Base-by-base conservation (phyloP, 495 filamentous ascomycete species). In the Trichoderma orchidacearum region DNA sequence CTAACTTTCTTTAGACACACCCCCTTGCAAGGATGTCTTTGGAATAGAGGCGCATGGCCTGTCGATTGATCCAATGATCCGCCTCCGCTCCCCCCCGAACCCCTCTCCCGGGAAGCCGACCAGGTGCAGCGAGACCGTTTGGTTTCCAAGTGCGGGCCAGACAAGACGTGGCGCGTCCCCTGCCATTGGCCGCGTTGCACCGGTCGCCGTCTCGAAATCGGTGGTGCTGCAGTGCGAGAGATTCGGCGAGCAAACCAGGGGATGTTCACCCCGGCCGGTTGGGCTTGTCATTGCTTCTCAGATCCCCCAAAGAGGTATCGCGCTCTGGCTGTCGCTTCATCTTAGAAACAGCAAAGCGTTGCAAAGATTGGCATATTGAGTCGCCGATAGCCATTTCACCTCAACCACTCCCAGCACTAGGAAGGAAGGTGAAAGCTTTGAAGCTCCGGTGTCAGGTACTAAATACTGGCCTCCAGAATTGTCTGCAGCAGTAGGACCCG, bases 161-260 rank as follows among this genome's bases (percentile, higher is more conserved):
- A 0, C 18, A 48, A 48, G 41, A 48, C 41, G 41, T 48, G 41
- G 41, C 41, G 41, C 27, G 8, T 48, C 41, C 41, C 41, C 41
- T 48, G 41, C 41, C 41, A 48, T 17, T 48, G 41, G 41, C 41
- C 18, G 41, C 41, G 41, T 27, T 48, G 18, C 41, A 27, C 41
- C 18, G 41, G 41, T 48, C 41, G 21, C 41, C 21, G 41, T 48
- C 41, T 27, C 21, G 3, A 1, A 48, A 48, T 25, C 12, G 41
- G 35, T n/a, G 35, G 36, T 48, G 41, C 12, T 48, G 41, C 41
- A 48, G 41, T 48, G 41, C 41, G 18, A 48, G 41, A 48, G 21
- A 48, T 48, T 48, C 41, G 41, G 41, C 41, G 41, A 48, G 41
- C 41, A 48, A n/a, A 27, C 41, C 41, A 48, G 41, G 41, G 41